Evolutionary conservation across 2,329 filamentous ascomycete species (phyloP).

Genomic region (Didymella exigua): DNA sequence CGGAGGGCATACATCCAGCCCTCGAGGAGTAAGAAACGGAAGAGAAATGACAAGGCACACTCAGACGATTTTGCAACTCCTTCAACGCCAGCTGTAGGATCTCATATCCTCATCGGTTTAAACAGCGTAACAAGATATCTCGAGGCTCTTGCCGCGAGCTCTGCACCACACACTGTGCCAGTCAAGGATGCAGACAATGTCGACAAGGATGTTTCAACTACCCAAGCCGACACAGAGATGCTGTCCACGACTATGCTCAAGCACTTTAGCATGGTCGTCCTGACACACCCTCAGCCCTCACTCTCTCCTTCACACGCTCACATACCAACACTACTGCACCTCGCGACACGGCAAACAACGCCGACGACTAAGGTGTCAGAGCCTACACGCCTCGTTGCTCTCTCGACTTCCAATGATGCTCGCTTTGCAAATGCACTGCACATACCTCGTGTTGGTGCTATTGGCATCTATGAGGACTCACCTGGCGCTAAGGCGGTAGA

Average conservation of each 20-base stretch:
- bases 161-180: conserved; percentile 19
- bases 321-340: conserved; percentile 40
- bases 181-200: neutral
- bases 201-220: neutral
- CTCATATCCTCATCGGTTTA: conserved; percentile 67
- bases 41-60: conserved; percentile 43
- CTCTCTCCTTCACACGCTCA: conserved; percentile 43
- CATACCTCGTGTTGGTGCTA: conserved; percentile 67
- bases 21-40: conserved; percentile 67
- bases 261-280: conserved; percentile 35
- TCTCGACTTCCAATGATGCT: conserved; percentile 65
- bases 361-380: conserved; percentile 3
- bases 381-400: conserved; percentile 64
- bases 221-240: neutral
- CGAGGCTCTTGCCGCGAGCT: conserved; percentile 50
- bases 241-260: neutral
- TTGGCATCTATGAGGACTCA: conserved; percentile 64
- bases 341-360: conserved; percentile 23
- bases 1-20: conserved; percentile 59
- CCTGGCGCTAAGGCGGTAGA: conserved; percentile 63
- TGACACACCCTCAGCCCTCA: conserved; percentile 42
- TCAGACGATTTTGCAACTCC: conserved; percentile 26
- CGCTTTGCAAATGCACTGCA: conserved; percentile 63
- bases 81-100: conserved; percentile 57
- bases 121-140: conserved; percentile 67